Evolutionary conservation across 2,329 filamentous ascomycete species (phyloP).

Genomic region (Fusarium proliferatum): DNA sequence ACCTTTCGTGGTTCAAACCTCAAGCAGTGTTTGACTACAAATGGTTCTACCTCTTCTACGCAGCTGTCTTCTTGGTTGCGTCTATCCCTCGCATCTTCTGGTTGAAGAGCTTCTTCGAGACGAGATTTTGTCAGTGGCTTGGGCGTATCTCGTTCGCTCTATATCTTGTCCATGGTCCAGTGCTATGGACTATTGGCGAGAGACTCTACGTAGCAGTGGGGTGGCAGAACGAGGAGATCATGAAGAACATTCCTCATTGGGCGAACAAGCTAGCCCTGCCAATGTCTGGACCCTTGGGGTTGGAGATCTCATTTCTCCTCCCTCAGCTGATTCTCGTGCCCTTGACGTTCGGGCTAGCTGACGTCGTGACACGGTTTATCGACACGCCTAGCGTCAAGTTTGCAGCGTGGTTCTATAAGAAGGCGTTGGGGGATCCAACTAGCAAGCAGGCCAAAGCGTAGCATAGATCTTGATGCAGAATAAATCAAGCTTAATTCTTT

Average conservation of each 20-base stretch:
- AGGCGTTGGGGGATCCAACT: slow-evolving; percentile 47
- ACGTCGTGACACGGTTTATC: slow-evolving; percentile 64
- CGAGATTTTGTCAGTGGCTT: slow-evolving; percentile 68
- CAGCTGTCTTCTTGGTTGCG: slow-evolving; percentile 66
- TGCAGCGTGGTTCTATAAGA: slow-evolving; percentile 66
- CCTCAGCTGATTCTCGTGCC: slow-evolving; percentile 71
- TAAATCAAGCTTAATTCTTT: slow-evolving; percentile 31
- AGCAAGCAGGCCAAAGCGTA: slow-evolving; percentile 35
- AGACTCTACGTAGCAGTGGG: slow-evolving; percentile 72
- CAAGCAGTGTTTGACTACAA: slow-evolving; percentile 74
- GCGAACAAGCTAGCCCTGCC: slow-evolving; percentile 66
- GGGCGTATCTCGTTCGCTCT: slow-evolving; percentile 71
- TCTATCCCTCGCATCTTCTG: slow-evolving; percentile 67
- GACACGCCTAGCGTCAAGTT: slow-evolving; percentile 71
- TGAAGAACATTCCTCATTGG: slow-evolving; percentile 66
- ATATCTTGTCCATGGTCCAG: slow-evolving; percentile 72
- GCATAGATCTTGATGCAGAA: neutral
- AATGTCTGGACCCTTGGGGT: slow-evolving; percentile 65
- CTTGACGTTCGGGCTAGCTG: slow-evolving; percentile 67
- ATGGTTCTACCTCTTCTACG: slow-evolving; percentile 75
- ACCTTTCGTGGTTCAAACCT: slow-evolving; percentile 69
- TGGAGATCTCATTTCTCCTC: slow-evolving; percentile 69
- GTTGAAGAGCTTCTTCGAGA: slow-evolving; percentile 69
- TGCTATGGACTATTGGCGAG: slow-evolving; percentile 70
- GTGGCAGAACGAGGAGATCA: slow-evolving; percentile 61